phyloP scores from a whole-genome alignment of 2,329 filamentous ascomycete genomes.

The Lachnellula hyalina region DNA sequence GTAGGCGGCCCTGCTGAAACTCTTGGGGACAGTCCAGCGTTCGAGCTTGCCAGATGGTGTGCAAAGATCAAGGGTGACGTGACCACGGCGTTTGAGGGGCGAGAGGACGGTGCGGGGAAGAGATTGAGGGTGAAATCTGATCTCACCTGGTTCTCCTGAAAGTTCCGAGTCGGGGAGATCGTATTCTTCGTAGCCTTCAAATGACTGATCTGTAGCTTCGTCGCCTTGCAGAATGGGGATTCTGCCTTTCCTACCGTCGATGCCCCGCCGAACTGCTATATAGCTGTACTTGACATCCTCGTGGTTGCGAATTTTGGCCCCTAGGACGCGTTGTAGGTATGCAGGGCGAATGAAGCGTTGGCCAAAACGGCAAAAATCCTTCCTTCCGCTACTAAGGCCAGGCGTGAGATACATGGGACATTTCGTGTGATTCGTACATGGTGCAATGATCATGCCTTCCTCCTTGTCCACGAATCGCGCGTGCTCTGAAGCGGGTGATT shows the following conservation, averaged over 20 bases:
- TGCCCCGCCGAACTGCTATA: constrained; percentile 75
- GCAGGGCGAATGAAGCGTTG: constrained; percentile 82
- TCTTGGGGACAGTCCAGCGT: constrained; percentile 86
- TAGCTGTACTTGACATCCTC: constrained; percentile 92
- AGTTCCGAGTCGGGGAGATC: constrained; percentile 25
- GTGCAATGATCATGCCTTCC: constrained; percentile 60
- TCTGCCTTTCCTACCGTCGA: constrained; percentile 40
- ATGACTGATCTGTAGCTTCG: constrained; percentile 59
- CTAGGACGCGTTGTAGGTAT: constrained; percentile 74
- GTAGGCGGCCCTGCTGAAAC: constrained; percentile 75
- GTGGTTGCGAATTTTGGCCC: constrained; percentile 67
- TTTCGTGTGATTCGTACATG: constrained; percentile 80
- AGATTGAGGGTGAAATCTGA: constrained; percentile 49
- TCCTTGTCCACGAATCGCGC: constrained; percentile 41
- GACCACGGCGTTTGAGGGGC: constrained; percentile 81
- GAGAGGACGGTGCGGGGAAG: constrained; percentile 75
- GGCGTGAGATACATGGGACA: constrained; percentile 84
- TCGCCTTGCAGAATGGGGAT: constrained; percentile 44
- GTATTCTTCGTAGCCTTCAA: constrained; percentile 62
- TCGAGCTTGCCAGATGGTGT: constrained; percentile 81
- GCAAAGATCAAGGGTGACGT: constrained; percentile 87
- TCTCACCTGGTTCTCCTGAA: constrained; percentile 15
- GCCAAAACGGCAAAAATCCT: constrained; percentile 85
- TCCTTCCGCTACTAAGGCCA: constrained; percentile 67
- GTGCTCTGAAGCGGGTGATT: constrained; percentile 20